These are phyloP conservation scores for Tetrahymena elliotti DNA, from an alignment of 73 alveolate species.

Conservation along the genomic window DNA sequence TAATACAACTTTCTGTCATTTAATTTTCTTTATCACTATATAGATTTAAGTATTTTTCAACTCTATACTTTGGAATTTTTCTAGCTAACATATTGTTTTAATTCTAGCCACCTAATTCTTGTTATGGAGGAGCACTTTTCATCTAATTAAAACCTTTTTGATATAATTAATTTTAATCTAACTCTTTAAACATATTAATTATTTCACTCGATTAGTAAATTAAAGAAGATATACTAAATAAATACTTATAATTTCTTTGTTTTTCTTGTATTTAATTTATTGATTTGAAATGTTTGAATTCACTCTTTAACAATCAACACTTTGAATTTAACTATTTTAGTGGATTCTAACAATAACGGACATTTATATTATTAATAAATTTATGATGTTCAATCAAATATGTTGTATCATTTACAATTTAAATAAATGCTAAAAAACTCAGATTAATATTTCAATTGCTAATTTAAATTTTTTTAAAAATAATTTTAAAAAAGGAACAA, in stretches of 20 bases:
- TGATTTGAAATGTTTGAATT: background rate
- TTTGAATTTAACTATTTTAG: background rate
- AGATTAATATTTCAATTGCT: no score
- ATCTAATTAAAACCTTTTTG: background rate
- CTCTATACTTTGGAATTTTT: background rate
- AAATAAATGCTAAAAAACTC: no score
- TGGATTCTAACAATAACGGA: background rate
- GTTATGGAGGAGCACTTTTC: background rate
- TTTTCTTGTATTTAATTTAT: background rate
- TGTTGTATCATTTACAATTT: no score
- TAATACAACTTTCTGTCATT: background rate
- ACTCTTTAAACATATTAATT: background rate
- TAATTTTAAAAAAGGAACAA: no score
- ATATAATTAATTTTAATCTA: background rate
- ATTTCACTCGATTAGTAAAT: background rate
- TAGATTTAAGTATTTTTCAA: background rate
- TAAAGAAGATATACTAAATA: background rate
- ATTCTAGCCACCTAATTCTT: background rate
- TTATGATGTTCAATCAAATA: background rate
- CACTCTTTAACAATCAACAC: background rate
- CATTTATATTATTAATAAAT: background rate
- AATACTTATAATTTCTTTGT: background rate
- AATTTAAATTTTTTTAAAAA: no score
- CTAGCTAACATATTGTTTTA: background rate
- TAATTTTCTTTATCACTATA: background rate